phyloP scores from a whole-genome alignment of 805 yeast species.

The Zygoascus bituminiphila region DNA sequence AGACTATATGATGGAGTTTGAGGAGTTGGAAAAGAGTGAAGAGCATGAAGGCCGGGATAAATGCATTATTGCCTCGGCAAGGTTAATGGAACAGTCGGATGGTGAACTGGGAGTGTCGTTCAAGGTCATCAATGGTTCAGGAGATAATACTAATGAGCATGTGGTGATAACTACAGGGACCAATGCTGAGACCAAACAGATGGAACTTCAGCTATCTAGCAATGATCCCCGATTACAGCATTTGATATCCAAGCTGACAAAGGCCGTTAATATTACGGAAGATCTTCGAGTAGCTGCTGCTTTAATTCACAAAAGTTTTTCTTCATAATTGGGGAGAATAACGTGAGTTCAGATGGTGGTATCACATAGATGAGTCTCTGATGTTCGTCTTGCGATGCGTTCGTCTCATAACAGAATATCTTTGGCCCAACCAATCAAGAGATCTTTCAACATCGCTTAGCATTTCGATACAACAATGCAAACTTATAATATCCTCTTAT shows the following conservation, averaged over 20 bases:
- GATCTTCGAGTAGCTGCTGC: neutral
- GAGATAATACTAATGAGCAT: neutral
- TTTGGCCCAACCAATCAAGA: no score
- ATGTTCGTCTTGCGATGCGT: no score
- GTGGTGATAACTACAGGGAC: neutral
- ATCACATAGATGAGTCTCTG: no score
- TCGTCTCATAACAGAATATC: no score
- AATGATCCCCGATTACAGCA: slow-evolving; percentile 1
- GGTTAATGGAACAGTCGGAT: neutral
- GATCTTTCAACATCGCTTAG: no score
- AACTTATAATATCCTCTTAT: no score
- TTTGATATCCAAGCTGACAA: neutral
- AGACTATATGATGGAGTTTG: slow-evolving; percentile 1
- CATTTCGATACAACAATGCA: no score
- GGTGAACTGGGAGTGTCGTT: neutral
- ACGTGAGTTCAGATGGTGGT: no score
- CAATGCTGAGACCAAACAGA: slow-evolving; percentile 1
- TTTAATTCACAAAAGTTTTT: neutral
- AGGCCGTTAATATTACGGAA: slow-evolving; percentile 1
- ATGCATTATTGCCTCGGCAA: neutral
- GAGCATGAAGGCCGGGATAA: neutral
- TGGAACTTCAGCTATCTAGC: neutral
- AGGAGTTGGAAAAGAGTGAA: neutral
- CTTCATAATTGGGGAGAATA: neutral
- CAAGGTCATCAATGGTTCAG: neutral